Base-by-base conservation (phyloP, 106 monocot genomes). In the Acorus calamus region DNA sequence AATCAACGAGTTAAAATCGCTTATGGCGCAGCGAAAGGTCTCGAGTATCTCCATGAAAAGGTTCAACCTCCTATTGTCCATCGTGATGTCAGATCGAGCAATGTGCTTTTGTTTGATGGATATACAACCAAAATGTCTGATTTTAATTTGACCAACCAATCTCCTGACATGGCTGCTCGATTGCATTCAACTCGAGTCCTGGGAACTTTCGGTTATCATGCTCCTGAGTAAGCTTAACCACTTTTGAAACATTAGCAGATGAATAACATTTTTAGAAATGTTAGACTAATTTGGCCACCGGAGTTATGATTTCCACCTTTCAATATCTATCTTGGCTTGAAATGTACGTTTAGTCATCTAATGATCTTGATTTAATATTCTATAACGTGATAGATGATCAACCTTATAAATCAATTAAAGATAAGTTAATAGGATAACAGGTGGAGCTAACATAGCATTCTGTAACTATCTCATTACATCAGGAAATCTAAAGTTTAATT, bases 201-300 rank as follows among this genome's bases (percentile, higher is more conserved):
- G 44, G 88, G 88, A 43, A 89, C 88, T 45, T 89, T 89, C 6
- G 88, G 88, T 28, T 89, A 89, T 68, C 88, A 89, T 56, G 88
- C 84, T 46, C 88, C 88, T 14, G 88, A 89, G 88, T 89, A 81
- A 79, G 66, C 51, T 4, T 9, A 7, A 14, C 44, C 10, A 4
- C 46, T 64, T 3, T 7, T 49, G 45, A 2, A 3, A 28, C 28
- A 9, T 53, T 65, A 41, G 3, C 2, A 4, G 12, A 14, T 44
- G 11, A 3, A 5, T 60, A 4, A 28, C 50, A 4, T 41, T 64
- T 49, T 56, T 14, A 43, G 42, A 62, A 10, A 14, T 50, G n/a
- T n/a, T n/a, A n/a, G 13, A 13, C 52, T 64, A 7, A 6, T 7
- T 51, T 53, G 51, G 14, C 2, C 28, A 52, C 50, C 42, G 7